These are phyloP conservation scores for Scutellaria baicalensis DNA, from an alignment of 257 asterid species.

Conservation along the genomic window DNA sequence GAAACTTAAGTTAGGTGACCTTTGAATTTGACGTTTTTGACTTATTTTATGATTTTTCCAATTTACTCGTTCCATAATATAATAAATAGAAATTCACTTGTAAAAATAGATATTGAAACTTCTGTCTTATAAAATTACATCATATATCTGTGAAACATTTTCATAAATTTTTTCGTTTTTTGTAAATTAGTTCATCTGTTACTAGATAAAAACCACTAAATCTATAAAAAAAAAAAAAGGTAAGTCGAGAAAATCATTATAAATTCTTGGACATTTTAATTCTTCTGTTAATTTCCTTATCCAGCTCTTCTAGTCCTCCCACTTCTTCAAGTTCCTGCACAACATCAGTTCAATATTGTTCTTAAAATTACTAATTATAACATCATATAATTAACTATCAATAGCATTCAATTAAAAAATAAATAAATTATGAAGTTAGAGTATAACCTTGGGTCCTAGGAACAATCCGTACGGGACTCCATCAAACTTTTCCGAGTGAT, in stretches of 20 bases:
- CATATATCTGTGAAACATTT: too few relatives aligned
- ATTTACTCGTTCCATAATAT: too few relatives aligned
- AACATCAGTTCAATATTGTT: neutral
- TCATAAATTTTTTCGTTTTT: too few relatives aligned
- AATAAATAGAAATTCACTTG: too few relatives aligned
- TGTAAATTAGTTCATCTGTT: neutral
- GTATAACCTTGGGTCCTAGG: constrained; percentile 64
- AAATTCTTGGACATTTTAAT: constrained; percentile 38
- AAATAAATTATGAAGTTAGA: neutral
- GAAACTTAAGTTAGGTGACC: too few relatives aligned
- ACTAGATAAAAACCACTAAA: too few relatives aligned
- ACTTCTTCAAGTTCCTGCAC: constrained; percentile 68
- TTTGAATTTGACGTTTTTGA: too few relatives aligned
- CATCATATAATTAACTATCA: neutral
- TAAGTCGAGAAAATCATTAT: neutral
- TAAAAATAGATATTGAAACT: too few relatives aligned
- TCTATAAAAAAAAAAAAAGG: neutral
- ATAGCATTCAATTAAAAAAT: neutral
- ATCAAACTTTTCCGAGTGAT: constrained; percentile 73
- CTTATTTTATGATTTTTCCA: too few relatives aligned
- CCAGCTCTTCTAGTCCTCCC: constrained; percentile 66
- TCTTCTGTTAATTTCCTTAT: constrained; percentile 53
- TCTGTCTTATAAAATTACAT: too few relatives aligned
- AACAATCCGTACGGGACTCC: constrained; percentile 91
- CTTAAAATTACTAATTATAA: neutral